Evolutionary conservation across 768 basidiomycete genomes (phyloP), one percentile per base, ranked within the genome.

Genomic region (Peribolospora baueri): DNA sequence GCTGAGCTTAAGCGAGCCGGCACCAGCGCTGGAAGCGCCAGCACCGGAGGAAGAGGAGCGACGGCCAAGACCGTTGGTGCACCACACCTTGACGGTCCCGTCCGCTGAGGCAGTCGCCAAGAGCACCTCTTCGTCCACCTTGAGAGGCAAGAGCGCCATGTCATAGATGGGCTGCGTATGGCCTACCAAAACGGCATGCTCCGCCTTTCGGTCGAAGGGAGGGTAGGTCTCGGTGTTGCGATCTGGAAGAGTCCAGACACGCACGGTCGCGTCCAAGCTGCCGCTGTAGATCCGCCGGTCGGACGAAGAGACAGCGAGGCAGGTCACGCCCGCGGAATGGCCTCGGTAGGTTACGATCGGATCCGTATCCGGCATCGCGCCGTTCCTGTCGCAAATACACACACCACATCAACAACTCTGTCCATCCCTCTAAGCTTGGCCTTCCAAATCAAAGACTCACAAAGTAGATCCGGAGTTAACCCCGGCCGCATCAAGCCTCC

Each of bases 81-180:
- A 36, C 90, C 91, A 97, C 10, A 91, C 77, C 68, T 93, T 93
- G 61, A 95, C 81, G 0, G 76, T 70, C 14, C 90, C 90, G 65
- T 97, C 91, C 4, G 88, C 83, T 49, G 84, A 81, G 65, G 84
- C 86, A 60, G 82, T 84, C 55, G 91, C 83, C 46, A 97, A 73
- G 6, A 81, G 79, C 56, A 76, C 77, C 65, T 85, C 82, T 58
- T 84, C 81, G 54, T 56, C 48, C 3, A 54, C 57, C 7, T 55
- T 56, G 7, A 57, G 54, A 13, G 83, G 75, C 38, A 86, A 76
- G 25, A 91, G 75, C 7, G 83, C 81, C 52, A 97, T 71, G 65
- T 88, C 93, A 93, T 93, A 98, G 37, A 95, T 82, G 5, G 86
- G 86, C 65, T 98, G 90, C 4, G 86, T 85, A 66, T 93, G 86